A percentile compares a stretch with the other conserved stretches of the same genome.
Conservation (phyloP, 2,329 filamentous ascomycete genomes). For the Amphichorda felina region DNA sequence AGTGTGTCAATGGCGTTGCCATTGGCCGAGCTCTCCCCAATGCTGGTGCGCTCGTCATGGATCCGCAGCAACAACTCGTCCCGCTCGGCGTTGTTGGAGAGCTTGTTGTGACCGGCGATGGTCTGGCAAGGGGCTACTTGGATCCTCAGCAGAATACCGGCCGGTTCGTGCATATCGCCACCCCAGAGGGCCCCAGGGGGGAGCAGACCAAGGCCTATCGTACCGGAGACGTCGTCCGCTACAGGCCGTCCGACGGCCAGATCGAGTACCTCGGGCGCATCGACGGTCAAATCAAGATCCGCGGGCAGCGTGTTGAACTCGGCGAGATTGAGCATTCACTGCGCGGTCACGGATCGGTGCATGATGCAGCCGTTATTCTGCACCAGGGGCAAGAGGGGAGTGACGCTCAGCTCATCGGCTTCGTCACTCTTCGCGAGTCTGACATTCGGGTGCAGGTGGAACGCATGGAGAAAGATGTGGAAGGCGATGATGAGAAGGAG, state of each 20-base stretch:
- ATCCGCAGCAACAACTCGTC: constrained; percentile 7
- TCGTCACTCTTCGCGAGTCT: constrained; percentile 4
- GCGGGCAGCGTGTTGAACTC: constrained; percentile 17
- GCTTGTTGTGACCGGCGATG: constrained; percentile 12
- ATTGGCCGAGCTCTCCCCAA: constrained; percentile 10
- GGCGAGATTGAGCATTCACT: constrained; percentile 14
- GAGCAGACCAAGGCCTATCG: constrained; percentile 8
- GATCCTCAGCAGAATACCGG: constrained; percentile 2
- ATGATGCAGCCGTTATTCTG: constrained; percentile 7
- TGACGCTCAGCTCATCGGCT: constrained; percentile 6
- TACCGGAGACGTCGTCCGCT: constrained; percentile 14
- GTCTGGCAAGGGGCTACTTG: constrained; percentile 9
- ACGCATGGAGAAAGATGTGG: neutral
- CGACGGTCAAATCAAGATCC: constrained; percentile 16
- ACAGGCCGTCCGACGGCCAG: constrained; percentile 8
- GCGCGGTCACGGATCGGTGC: constrained; percentile 5
- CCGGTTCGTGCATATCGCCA: constrained; percentile 8
- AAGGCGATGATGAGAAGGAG: neutral
- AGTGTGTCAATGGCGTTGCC: constrained; percentile 7
- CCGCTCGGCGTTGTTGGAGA: constrained; percentile 11
- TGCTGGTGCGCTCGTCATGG: constrained; percentile 10
- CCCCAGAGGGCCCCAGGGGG: constrained; percentile 2
- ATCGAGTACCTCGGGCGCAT: constrained; percentile 16
- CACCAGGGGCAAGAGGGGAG: neutral
- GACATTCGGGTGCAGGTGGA: neutral